These are phyloP conservation scores for Bruguiera sexangula DNA, from an alignment of 345 rosid genomes.

Conservation along the genomic window DNA sequence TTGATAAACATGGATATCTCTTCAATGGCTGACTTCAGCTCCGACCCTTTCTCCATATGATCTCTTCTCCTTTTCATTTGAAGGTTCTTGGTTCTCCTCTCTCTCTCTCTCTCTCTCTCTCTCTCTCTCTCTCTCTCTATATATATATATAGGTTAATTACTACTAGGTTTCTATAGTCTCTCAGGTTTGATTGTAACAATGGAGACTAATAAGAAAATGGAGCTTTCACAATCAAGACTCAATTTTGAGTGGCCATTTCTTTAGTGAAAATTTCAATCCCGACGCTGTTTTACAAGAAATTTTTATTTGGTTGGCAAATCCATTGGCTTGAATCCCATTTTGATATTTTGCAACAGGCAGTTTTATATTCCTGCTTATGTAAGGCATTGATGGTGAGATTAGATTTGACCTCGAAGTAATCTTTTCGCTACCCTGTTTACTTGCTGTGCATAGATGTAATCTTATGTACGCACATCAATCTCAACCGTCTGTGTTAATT, in stretches of 20 bases:
- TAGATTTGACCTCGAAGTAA: conserved; percentile 42
- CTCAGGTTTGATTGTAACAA: conserved; percentile 4
- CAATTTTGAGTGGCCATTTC: neutral
- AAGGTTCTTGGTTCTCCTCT: neutral
- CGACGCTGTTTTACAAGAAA: neutral
- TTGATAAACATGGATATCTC: conserved; percentile 55
- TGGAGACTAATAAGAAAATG: neutral
- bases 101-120: neutral
- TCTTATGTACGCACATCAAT: neutral
- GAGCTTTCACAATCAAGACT: neutral
- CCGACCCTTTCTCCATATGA: conserved; percentile 46
- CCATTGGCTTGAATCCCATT: conserved; percentile 12
- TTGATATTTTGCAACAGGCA: neutral
- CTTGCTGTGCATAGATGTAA: neutral
- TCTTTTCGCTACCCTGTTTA: conserved; percentile 20
- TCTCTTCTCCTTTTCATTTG: conserved; percentile 78
- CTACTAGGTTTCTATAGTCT: neutral
- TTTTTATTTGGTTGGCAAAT: conserved; percentile 4
- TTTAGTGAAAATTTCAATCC: neutral
- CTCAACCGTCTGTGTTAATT: conserved; percentile 5
- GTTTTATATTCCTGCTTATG: neutral
- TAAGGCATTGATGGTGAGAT: conserved; percentile 31
- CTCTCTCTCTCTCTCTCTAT: neutral
- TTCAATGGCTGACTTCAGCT: conserved; percentile 70
- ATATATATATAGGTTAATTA: neutral